Percentiles rank a stretch among this genome's conserved stretches.
phyloP scores from a whole-genome alignment of 495 filamentous ascomycete genomes.

The Talaromyces liani region DNA sequence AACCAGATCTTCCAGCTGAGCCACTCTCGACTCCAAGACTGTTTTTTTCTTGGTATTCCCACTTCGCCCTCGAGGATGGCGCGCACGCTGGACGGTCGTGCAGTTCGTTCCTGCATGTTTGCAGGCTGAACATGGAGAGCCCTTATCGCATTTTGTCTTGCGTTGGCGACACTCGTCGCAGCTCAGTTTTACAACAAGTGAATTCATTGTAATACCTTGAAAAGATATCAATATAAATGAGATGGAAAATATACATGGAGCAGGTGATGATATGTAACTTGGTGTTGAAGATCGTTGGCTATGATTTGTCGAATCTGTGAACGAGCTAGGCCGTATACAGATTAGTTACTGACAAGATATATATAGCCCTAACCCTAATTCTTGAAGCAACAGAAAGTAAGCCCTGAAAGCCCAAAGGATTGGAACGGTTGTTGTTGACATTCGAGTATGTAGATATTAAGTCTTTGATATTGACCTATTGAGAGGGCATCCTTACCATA shows the following conservation, averaged over 20 bases:
- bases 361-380: neutral
- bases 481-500: no score
- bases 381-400: no score
- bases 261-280: neutral
- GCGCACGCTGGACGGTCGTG: constrained; percentile 33
- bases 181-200: neutral
- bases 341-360: neutral
- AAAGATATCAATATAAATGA: neutral
- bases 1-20: neutral
- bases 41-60: constrained; percentile 16
- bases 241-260: neutral
- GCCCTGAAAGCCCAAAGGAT: no score
- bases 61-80: constrained; percentile 35
- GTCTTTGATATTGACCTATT: no score
- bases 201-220: neutral
- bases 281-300: neutral
- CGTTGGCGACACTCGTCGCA: constrained; percentile 53
- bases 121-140: constrained; percentile 65
- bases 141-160: constrained; percentile 76
- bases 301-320: neutral
- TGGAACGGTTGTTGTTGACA: no score
- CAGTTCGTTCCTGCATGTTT: constrained; percentile 53
- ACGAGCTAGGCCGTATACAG: neutral
- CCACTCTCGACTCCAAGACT: neutral
- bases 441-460: no score